Base-by-base conservation (phyloP, 2,329 filamentous ascomycete species). In the Atkinsonella hypoxylon region DNA sequence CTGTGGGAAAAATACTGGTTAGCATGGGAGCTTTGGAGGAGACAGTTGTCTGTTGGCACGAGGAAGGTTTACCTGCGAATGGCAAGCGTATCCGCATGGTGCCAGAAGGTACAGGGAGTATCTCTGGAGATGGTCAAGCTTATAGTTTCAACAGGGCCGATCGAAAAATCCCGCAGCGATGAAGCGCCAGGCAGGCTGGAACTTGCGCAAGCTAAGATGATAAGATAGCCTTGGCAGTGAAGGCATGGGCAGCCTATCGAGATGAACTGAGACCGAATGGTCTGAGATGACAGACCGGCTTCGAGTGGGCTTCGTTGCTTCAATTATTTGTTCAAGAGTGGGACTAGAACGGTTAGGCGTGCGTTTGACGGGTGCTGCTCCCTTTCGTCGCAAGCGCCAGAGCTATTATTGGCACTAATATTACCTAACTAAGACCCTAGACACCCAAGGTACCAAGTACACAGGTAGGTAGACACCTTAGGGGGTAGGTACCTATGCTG, bases 1-100 rank as follows among this genome's bases (percentile, higher is more conserved):
- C 86, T 90, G 36, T 43, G 40, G n/a, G 26, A 44, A 36, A 36
- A 41, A 39, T 31, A 46, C 59, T 41, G 50, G 31, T 49, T 36
- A 40, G 45, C 34, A 17, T 32, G 15, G 22, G 18, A 22, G 3
- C 13, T 13, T 31, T 45, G 20, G 18, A 4, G 10, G 18, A 18
- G 48, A 31, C 40, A 22, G 10, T 38, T 18, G 31, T 26, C 46
- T n/a, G 45, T n/a, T 12, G 34, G 34, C 22, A 36, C 12, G 22
- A 36, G 15, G 41, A 45, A 32, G 22, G 17, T 40, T 15, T 50
- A 50, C 48, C 48, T 50, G 48, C 48, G 10, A 50, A 50, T 17
- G 48, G 48, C 42, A 51, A 42, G 18, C 49, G 49, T 51, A 51
- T 51, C 39, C 51, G 51, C 51, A 53, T 53, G 18, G 15, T 47